Evolutionary conservation across 352 stramenopile species (phyloP), one percentile per base, ranked within the genome.

Genomic region (Phytopythium mirpurense): DNA sequence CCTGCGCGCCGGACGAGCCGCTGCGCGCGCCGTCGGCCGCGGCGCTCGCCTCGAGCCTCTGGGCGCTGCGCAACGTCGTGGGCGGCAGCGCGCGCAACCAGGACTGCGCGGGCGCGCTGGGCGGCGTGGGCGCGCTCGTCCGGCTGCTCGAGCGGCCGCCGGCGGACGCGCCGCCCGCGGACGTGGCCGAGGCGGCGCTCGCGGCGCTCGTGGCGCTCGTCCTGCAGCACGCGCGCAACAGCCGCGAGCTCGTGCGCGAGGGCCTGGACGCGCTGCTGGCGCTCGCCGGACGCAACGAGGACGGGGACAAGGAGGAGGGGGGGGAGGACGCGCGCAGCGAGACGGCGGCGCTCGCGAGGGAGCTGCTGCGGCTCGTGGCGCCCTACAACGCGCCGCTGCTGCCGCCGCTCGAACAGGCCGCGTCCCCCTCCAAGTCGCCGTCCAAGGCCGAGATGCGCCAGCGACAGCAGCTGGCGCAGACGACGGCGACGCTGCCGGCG

Each of bases 171-270:
- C n/a, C 5, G 18, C 9, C 15, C 27, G 45, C 40, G 27, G 76
- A 90, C 34, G 65, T 90, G n/a, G 70, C 81, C 19, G 74, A 90
- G 51, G 74, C 70, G 3, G 51, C 83, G 27, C 72, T 90, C 11
- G 76, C 79, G 14, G 65, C 66, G 31, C 54, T 90, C 5, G 56
- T 79, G 6, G 73, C 79, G 40, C 36, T 88, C 18, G 74, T 81
- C 37, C 64, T 77, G 53, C 68, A 80, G 16, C 70, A 90, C 42
- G 34, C 76, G 34, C 57, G 58, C 44, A 88, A 88, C 51, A 86
- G 72, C 47, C 76, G 87, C 46, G 62, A 90, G 27, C 66, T 90
- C n/a, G 72, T 90, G 24, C 70, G 72, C 19, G 67, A 65, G 44
- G 79, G 76, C 9, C 46, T 87, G 8, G 74, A 90, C 32, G 67